These are phyloP conservation scores for Saturnispora galanensis DNA, from an alignment of 805 yeast species.

Conservation along the genomic window DNA sequence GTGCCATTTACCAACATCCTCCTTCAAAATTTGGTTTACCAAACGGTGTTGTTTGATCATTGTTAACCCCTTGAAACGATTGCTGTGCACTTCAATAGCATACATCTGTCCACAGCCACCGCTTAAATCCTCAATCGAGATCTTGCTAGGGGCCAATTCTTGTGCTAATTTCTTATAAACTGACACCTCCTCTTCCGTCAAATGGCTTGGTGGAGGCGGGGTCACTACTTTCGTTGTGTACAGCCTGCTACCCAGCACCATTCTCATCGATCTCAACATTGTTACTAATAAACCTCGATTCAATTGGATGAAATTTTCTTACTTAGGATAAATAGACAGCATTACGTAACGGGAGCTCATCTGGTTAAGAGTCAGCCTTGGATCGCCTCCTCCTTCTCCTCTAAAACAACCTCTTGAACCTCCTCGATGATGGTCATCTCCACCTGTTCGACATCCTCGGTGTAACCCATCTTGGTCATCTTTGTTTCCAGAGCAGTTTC, in stretches of 20 bases:
- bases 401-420: conserved; percentile 63
- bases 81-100: conserved; percentile 41
- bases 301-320: too few species aligned
- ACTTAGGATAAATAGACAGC: too few species aligned
- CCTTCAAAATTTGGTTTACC: conserved; percentile 72
- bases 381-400: conserved; percentile 62
- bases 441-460: conserved; percentile 40
- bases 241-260: background rate
- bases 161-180: conserved; percentile 46
- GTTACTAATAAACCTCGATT: background rate
- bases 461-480: conserved; percentile 38
- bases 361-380: conserved; percentile 21
- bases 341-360: too few species aligned
- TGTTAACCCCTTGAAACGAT: conserved; percentile 64
- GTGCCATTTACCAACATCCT: conserved; percentile 88
- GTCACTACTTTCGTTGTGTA: background rate
- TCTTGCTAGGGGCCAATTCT: conserved; percentile 48
- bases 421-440: conserved; percentile 58
- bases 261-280: conserved; percentile 1
- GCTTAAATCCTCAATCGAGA: conserved; percentile 72
- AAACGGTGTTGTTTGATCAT: conserved; percentile 89
- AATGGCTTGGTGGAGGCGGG: conserved; percentile 17
- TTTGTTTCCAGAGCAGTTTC: conserved; percentile 43
- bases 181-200: conserved; percentile 37
- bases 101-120: conserved; percentile 99